Evolutionary conservation across 371 early-diverging fungal genomes (phyloP).

Genomic region (Chytridium lagenaria): DNA sequence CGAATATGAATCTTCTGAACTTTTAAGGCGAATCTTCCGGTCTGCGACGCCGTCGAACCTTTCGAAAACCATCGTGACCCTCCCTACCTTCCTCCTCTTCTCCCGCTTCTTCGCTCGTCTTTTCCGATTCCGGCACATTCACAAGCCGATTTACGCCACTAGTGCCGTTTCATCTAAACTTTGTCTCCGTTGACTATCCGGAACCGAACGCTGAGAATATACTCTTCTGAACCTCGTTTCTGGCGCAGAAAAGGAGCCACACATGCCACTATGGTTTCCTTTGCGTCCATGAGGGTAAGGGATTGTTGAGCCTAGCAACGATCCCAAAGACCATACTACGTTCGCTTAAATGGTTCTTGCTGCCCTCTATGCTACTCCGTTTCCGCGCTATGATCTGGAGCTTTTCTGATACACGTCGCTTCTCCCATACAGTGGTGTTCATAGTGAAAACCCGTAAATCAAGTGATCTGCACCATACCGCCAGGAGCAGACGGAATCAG

Average conservation of each 20-base stretch:
- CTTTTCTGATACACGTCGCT: too few relatives aligned
- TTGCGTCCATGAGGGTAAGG: constrained; percentile 12
- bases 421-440: too few relatives aligned
- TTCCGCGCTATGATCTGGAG: too few relatives aligned
- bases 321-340: too few relatives aligned
- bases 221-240: neutral
- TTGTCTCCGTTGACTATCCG: neutral
- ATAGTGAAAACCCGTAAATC: too few relatives aligned
- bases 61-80: neutral
- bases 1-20: neutral
- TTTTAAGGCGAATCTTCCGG: neutral
- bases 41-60: neutral
- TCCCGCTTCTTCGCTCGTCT: neutral
- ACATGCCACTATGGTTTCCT: neutral
- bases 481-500: too few relatives aligned
- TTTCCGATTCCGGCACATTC: neutral
- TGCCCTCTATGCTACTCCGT: too few relatives aligned
- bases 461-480: too few relatives aligned
- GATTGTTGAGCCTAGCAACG: too few relatives aligned
- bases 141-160: neutral
- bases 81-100: neutral
- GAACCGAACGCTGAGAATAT: neutral
- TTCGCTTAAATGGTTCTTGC: too few relatives aligned
- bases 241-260: constrained; percentile 3
- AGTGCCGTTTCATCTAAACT: neutral